Evolutionary conservation across 768 basidiomycete genomes (phyloP), one percentile per base, ranked within the genome.

Genomic region (Amanita rubescens): DNA sequence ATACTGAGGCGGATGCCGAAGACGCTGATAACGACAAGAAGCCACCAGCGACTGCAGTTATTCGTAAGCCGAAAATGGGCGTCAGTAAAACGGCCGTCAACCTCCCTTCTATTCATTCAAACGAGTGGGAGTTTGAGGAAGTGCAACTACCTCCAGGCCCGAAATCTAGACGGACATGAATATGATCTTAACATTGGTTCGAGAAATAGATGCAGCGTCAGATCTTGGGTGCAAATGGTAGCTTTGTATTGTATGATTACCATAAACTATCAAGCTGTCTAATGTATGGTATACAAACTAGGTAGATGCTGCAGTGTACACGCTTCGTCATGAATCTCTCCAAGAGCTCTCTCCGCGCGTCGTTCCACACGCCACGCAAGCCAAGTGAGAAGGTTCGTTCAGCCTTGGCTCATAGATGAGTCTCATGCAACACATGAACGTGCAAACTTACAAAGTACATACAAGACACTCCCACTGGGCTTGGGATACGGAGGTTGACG

Each of bases 361-460:
- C 9, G 80, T 82, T 3, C 70, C 69, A 62, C 86, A 88, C 1
- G 74, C 83, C 35, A 79, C 75, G 61, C 86, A 88, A 8, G 78
- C 79, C 8, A 84, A 72, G 63, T 84, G 78, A 15, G 61, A 65
- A 9, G 69, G 63, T 32, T 78, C 62, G 57, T 87, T 87, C 49
- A 71, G 58, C 41, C 83, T 85, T 30, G 27, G 27, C 8, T 43
- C 19, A 19, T 10, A 25, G 14, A 38, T 60, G 39, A 57, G 54
- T 43, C 44, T 41, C 39, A 49, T 34, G 32, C 37, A 25, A 56
- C 54, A 49, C 14, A 8, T 42, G 41, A 6, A 19, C 27, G 44
- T 60, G 41, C 37, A 35, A 11, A 64, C 84, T 67, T 61, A 87
- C 85, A 87, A 63, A 5, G 85, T 88, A 55, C 85, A 88, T 19